Conservation (phyloP, 805 yeast genomes). For the Vanderwaltozyma yarrowii region DNA sequence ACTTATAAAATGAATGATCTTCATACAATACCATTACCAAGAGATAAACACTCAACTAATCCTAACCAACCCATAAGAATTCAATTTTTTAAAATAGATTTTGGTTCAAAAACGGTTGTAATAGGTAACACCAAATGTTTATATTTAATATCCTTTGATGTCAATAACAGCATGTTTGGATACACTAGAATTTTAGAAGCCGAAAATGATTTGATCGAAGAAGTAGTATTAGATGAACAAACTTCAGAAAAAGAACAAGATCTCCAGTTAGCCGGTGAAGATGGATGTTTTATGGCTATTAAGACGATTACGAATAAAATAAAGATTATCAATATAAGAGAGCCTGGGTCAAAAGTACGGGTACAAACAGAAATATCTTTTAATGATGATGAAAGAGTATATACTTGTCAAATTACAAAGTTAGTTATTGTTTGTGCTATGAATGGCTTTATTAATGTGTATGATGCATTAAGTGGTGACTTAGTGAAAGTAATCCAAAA, state of each 20-base stretch:
- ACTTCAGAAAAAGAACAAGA: constrained; percentile 22
- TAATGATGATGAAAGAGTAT: constrained; percentile 19
- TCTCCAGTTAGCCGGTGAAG: constrained; percentile 22
- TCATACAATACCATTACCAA: constrained; percentile 12
- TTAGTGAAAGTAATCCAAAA: constrained; percentile 24
- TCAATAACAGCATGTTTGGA: constrained; percentile 15
- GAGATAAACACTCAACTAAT: background rate
- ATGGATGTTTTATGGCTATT: constrained; percentile 26
- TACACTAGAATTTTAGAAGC: constrained; percentile 11
- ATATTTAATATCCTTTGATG: constrained; percentile 18
- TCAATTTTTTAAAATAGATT: constrained; percentile 24
- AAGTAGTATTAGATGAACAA: constrained; percentile 20
- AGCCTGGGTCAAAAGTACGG: constrained; percentile 11
- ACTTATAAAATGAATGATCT: constrained; percentile 17
- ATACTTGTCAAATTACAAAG: constrained; percentile 22
- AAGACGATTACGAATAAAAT: constrained; percentile 16
- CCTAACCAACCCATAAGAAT: constrained; percentile 4
- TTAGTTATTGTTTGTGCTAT: constrained; percentile 24
- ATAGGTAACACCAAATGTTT: constrained; percentile 14
- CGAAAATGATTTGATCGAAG: constrained; percentile 9
- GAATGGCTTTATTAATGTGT: constrained; percentile 19
- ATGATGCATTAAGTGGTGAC: constrained; percentile 24
- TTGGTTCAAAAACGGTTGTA: constrained; percentile 21
- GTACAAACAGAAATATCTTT: constrained; percentile 12
- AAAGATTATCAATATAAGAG: constrained; percentile 18